Evolutionary conservation across 2,329 filamentous ascomycete species (phyloP), one percentile per base, ranked within the genome.

Genomic region (Arthroderma uncinatum): DNA sequence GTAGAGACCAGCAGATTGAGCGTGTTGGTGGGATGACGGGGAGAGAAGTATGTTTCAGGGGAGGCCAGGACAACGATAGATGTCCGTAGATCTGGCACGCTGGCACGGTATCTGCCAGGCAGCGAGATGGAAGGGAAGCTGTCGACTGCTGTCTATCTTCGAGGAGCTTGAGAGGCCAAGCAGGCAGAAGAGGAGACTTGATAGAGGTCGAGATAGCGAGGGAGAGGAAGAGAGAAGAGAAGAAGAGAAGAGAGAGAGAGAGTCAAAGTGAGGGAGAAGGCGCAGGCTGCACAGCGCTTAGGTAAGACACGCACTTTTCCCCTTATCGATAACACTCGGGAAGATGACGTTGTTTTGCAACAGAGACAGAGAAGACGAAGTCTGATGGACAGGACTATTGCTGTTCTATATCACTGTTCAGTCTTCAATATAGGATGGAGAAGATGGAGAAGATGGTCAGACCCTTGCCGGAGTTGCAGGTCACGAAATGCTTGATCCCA

Each of bases 401-500:
- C n/a, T n/a, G n/a, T n/a, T n/a, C n/a, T n/a, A n/a, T n/a, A n/a
- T n/a, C n/a, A n/a, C n/a, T n/a, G n/a, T n/a, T 28, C 34, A n/a
- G 34, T 37, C 34, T 37, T n/a, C 2, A 37, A 7, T 30, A 30
- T 30, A 30, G 28, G 28, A 30, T 30, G 7, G 7, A 42, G 40
- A 21, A n/a, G n/a, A n/a, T n/a, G n/a, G n/a, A n/a, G 21, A 30
- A 10, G 42, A 48, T 48, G 42, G 42, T 30, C 21, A 10, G 21
- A 9, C 21, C 42, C 2, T 21, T 48, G 7, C 2, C n/a, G n/a
- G 70, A 78, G 2, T 75, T 87, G 57, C 71, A 71, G 30, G 73
- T 86, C n/a, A 79, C 79, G 37, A 75, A 72, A 16, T 78, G 84
- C 66, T 72, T 76, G 25, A 86, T 88, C 58, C 79, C 82, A 3